Base-by-base conservation (phyloP, 345 rosid genomes). In the Hibiscus mutabilis region DNA sequence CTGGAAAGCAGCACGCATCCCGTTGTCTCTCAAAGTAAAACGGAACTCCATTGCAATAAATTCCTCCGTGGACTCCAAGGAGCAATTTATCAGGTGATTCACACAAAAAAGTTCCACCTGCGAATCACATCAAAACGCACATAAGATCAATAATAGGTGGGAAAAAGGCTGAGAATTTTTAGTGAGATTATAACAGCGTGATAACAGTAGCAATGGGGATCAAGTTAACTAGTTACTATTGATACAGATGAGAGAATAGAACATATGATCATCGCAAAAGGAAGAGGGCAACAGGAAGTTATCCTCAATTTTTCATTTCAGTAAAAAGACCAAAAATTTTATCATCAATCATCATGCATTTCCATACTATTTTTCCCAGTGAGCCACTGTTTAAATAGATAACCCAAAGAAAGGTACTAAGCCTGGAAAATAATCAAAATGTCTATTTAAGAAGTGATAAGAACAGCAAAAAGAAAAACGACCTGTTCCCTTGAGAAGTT, bases 401-500 rank as follows among this genome's bases (percentile, higher is more conserved):
- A 37, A 46, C 22, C 4, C 53, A 65, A 62, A 60, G 65, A 61
- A 61, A 33, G 22, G 67, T 22, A 62, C 18, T 6, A 65, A 65
- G 10, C 69, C 33, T 11, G 12, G 21, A 24, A 37, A 44, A 66
- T 14, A 47, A 66, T 25, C 22, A 66, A 66, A 24, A 3, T 24
- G 25, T 46, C 40, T 25, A 9, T 3, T 66, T 66, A 25, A 15
- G 57, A 66, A 15, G 57, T 47, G 57, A 47, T 14, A 47, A 66
- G 70, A 66, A 66, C 70, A 47, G 11, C 56, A 25, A 44, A 21
- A 64, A 42, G 3, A 51, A 8, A 52, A 52, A 52, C 9, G 74
- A 86, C 98, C 96, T 96, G 99, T 79, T 96, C 99, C 85, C 99
- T 96, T 12, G 99, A 89, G 82, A 90, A 96, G 80, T 87, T 91